Conservation (phyloP, 2,329 filamentous ascomycete species). For the Monosporascus cannonballus region DNA sequence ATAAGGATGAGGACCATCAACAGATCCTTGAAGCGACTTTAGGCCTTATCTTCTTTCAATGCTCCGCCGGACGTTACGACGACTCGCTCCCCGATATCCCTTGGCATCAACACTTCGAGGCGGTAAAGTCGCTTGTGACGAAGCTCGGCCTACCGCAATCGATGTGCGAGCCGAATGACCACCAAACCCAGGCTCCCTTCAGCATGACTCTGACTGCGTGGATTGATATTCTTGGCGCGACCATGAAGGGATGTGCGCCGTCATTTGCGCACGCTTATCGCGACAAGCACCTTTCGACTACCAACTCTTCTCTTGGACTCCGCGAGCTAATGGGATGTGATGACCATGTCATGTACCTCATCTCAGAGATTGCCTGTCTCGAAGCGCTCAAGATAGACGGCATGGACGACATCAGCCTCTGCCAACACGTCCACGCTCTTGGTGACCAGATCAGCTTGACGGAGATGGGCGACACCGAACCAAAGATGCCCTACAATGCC, state of each 20-base stretch:
- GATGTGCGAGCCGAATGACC: conserved; percentile 55
- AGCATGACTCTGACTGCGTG: conserved; percentile 92
- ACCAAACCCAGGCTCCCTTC: conserved; percentile 68
- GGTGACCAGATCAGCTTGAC: conserved; percentile 81
- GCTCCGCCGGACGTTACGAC: conserved; percentile 78
- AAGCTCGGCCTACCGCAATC: conserved; percentile 73
- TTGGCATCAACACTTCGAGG: conserved; percentile 96
- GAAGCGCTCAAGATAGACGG: conserved; percentile 79
- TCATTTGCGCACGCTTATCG: conserved; percentile 93
- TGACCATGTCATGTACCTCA: conserved; percentile 94
- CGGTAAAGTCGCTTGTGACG: conserved; percentile 76
- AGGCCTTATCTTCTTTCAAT: conserved; percentile 95
- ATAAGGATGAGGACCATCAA: conserved; percentile 73
- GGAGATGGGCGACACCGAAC: conserved; percentile 57
- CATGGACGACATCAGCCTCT: conserved; percentile 80
- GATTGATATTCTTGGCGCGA: conserved; percentile 95
- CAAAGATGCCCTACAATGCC: conserved; percentile 55
- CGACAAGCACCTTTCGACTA: conserved; percentile 74
- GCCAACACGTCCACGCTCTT: conserved; percentile 82
- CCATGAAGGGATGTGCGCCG: conserved; percentile 81
- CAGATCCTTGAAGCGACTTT: conserved; percentile 89
- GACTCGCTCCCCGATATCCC: conserved; percentile 85
- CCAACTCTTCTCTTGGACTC: conserved; percentile 62
- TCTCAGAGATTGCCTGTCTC: conserved; percentile 94
- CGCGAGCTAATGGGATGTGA: conserved; percentile 96